Conservation (phyloP, 73 alveolate species). For the Paramecium bursaria region DNA sequence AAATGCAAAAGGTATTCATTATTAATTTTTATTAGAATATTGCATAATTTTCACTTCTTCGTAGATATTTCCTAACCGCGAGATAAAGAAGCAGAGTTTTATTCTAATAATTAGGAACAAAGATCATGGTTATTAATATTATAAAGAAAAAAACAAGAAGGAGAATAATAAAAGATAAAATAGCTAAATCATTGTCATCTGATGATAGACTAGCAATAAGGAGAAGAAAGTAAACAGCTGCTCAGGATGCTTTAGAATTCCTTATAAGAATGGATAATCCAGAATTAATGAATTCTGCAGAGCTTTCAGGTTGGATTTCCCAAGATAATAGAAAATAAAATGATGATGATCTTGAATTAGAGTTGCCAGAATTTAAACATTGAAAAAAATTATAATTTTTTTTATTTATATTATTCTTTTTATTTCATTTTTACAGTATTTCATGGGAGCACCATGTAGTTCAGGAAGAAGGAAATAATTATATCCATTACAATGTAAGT, state of each 20-base stretch:
- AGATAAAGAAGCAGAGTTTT: slow-evolving; percentile 11
- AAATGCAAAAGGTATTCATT: slow-evolving; percentile 41
- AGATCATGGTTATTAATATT: slow-evolving; percentile 24
- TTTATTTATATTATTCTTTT: no score
- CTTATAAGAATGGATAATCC: slow-evolving; percentile 4
- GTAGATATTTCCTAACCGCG: background rate
- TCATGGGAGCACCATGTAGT: no score
- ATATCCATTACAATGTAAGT: no score
- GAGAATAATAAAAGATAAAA: no score
- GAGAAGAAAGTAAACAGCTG: slow-evolving; percentile 40
- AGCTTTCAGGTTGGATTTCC: background rate
- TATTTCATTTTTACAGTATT: no score
- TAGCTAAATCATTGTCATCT: no score
- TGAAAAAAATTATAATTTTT: no score
- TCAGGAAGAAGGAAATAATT: no score
- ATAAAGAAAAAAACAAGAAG: slow-evolving; percentile 25
- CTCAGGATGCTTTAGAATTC: slow-evolving; percentile 34
- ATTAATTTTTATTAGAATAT: slow-evolving; percentile 13
- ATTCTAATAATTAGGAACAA: slow-evolving; percentile 7
- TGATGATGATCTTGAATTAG: background rate
- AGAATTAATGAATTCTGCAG: background rate
- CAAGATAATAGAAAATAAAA: background rate
- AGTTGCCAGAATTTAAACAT: no score
- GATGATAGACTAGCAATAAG: no score
- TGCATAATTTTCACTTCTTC: background rate